phyloP scores from a whole-genome alignment of 2,329 filamentous ascomycete species.

The Lasiodiplodia hormozganensis region DNA sequence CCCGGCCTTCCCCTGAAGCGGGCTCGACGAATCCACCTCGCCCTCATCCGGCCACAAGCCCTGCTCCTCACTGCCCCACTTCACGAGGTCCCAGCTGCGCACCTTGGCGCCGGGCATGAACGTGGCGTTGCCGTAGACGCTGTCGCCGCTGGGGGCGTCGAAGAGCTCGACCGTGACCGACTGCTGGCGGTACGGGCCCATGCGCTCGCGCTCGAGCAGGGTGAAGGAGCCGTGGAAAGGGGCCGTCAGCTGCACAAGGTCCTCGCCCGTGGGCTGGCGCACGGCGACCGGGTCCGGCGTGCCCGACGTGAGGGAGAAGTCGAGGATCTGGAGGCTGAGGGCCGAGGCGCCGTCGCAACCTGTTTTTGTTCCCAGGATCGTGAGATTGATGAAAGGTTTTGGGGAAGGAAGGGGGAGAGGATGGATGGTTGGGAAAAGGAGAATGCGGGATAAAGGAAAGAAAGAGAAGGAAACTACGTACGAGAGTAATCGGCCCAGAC shows the following conservation, averaged over 20 bases:
- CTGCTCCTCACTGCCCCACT: neutral
- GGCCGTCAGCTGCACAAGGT: neutral
- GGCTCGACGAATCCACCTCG: neutral
- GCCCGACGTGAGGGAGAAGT: neutral
- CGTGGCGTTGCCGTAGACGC: constrained; percentile 2
- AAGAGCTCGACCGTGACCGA: neutral
- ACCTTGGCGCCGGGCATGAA: constrained; percentile 5
- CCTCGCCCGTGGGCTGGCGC: neutral
- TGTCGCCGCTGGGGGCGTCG: neutral
- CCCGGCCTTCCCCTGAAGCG: neutral
- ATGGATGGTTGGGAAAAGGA: too few relatives aligned
- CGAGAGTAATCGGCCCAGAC: constrained; percentile 15
- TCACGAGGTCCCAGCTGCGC: neutral
- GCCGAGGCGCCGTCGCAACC: neutral
- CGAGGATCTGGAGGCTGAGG: neutral
- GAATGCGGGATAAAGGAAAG: too few relatives aligned
- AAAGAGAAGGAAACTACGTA: neutral
- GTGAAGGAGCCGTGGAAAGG: constrained; percentile 3
- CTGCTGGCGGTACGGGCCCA: constrained; percentile 11
- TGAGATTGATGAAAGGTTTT: neutral
- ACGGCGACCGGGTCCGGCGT: neutral
- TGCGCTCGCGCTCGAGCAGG: neutral
- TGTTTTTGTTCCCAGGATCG: neutral
- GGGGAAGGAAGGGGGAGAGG: too few relatives aligned
- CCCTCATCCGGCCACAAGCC: neutral